Evolutionary conservation across 441 rosid genomes (phyloP), one percentile per base, ranked within the genome.

Genomic region (Geranium incanum): DNA sequence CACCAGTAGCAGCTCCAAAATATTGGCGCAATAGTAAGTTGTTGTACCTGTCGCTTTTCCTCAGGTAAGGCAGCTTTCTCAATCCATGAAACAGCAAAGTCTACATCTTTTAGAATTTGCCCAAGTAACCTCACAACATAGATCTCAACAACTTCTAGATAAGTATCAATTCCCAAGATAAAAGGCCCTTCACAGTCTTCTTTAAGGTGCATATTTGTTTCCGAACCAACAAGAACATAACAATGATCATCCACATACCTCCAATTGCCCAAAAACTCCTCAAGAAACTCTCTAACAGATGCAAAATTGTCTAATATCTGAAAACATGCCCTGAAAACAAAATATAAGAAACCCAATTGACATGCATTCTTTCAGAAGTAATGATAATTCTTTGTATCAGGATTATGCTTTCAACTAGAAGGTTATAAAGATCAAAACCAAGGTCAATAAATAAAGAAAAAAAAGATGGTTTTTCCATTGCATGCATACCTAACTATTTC

Each of bases 21-120:
- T 39, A 67, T 41, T 41, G 45, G 64, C 55, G 38, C 66, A 45
- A 5, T 36, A 65, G 21, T 23, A 18, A 57, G 18, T 48, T 68
- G 37, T 8, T 57, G 73, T 82, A 91, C 98, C 91, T 86, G 93
- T 71, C 84, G 82, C 73, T 78, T 86, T 73, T 86, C 91, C 72
- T 87, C 93, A 7, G 96, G 92, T 75, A 94, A 60, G 59, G 81
- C 78, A 81, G 95, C 90, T 75, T 87, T 81, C 84, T 91, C 95
- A 62, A 85, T 85, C 96, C 97, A 91, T 71, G 90, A 76, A 75
- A 86, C 75, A 73, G 97, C 96, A 77, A 57, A 70, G 68, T 83
- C 83, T 68, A 87, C 36, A 71, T 91, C 83, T 41, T 79, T 78
- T 72, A 82, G 79, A 71, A 73, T 70, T 50, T 78, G 83, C 11